A percentile compares a stretch with the other conserved stretches of the same genome.
Evolutionary conservation across 2,329 filamentous ascomycete genomes (phyloP).

Genomic region (Stachybotrys echinatus): DNA sequence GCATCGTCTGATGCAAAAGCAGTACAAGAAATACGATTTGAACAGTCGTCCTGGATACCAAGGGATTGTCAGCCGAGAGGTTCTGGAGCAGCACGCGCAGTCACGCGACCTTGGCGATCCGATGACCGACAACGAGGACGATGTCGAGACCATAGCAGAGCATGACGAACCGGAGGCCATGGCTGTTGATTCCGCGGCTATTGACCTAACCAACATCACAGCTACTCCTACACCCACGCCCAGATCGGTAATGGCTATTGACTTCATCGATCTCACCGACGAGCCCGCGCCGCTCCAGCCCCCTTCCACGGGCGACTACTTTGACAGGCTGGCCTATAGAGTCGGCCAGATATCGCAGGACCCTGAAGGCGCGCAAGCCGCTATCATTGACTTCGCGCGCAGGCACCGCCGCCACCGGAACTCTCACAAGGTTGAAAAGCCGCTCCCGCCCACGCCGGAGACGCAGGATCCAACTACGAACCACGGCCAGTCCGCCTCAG

Average conservation of each 20-base stretch:
- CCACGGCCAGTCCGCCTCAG: no score
- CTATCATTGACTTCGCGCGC: conserved; percentile 19
- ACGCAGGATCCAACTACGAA: conserved; percentile 6
- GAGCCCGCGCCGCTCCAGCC: not conserved
- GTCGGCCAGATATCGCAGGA: conserved; percentile 22
- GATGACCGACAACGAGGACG: conserved; percentile 1
- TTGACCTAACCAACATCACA: not conserved
- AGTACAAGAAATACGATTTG: conserved; percentile 11
- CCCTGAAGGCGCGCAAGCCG: conserved; percentile 16
- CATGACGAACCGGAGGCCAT: not conserved
- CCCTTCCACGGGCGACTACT: conserved; percentile 1
- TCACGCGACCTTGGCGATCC: not conserved
- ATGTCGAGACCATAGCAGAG: not conserved
- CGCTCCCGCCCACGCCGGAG: conserved; percentile 23
- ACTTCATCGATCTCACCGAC: not conserved
- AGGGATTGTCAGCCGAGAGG: not conserved
- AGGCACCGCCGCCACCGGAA: conserved; percentile 7
- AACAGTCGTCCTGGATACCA: not conserved
- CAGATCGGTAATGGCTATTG: not conserved
- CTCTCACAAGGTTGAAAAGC: conserved; percentile 15
- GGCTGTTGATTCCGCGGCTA: not conserved
- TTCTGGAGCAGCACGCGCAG: not conserved
- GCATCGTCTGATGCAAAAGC: conserved; percentile 17
- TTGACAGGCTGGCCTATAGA: conserved; percentile 24
- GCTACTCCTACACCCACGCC: not conserved